These are phyloP conservation scores for Fagopyrum esculentum DNA, from an alignment of 148 eudicot species.

Conservation along the genomic window DNA sequence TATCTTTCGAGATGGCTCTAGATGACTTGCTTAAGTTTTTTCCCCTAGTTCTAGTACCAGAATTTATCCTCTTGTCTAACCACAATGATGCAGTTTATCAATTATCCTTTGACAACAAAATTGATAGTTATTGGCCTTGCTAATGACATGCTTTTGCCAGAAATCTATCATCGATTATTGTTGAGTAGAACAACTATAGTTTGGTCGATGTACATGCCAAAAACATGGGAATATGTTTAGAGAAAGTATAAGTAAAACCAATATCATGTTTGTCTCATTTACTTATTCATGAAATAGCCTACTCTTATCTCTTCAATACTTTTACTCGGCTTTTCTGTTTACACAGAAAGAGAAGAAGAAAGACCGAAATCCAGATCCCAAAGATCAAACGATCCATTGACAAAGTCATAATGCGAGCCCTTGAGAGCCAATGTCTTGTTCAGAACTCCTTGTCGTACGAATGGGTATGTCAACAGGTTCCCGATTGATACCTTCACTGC, in stretches of 20 bases:
- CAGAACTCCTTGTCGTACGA: slow-evolving; percentile 61
- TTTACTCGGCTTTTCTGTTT: background rate
- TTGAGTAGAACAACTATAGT: background rate
- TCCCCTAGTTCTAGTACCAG: too few species aligned
- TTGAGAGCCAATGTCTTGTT: slow-evolving; percentile 50
- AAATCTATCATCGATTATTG: too few species aligned
- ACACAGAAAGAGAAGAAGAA: slow-evolving; percentile 29
- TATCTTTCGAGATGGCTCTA: too few species aligned
- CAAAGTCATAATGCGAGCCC: slow-evolving; percentile 87
- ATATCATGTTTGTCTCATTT: too few species aligned
- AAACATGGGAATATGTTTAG: background rate
- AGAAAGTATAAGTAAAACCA: background rate
- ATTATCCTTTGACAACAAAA: too few species aligned
- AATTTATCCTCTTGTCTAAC: too few species aligned
- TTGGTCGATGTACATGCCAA: background rate
- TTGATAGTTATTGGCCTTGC: too few species aligned
- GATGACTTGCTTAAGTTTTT: too few species aligned
- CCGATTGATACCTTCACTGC: slow-evolving; percentile 85
- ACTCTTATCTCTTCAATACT: too few species aligned
- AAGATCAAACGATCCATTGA: slow-evolving; percentile 55
- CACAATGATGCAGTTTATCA: too few species aligned
- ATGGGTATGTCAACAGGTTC: slow-evolving; percentile 81
- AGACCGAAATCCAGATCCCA: slow-evolving; percentile 61
- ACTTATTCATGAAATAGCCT: background rate
- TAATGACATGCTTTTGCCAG: too few species aligned